phyloP scores from a whole-genome alignment of 352 stramenopile species.

The Peronosclerospora sorghi region DNA sequence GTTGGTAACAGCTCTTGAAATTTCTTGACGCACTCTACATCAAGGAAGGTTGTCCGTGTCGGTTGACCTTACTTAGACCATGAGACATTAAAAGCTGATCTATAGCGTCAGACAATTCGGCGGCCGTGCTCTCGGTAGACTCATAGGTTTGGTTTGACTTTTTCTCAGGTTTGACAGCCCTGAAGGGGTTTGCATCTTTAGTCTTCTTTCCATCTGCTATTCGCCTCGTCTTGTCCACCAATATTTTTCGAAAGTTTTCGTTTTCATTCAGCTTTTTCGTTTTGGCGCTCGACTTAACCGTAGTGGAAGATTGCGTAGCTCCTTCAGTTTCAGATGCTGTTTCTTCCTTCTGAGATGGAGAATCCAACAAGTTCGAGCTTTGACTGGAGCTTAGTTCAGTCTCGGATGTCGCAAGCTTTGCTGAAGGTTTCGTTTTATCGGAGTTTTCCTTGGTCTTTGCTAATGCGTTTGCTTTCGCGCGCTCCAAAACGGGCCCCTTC shows the following conservation, averaged over 20 bases:
- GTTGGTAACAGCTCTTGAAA: too few relatives aligned
- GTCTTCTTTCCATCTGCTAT: slow-evolving; percentile 20
- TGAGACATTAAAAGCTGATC: too few relatives aligned
- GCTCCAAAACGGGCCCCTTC: slow-evolving; percentile 25
- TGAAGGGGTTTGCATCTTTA: slow-evolving; percentile 4
- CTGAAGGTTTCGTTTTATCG: slow-evolving; percentile 11
- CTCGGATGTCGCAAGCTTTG: slow-evolving; percentile 4
- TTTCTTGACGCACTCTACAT: too few relatives aligned
- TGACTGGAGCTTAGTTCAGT: slow-evolving; percentile 6
- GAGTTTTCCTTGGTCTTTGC: slow-evolving; percentile 13
- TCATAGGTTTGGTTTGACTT: slow-evolving; percentile 14
- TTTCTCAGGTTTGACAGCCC: slow-evolving; percentile 11
- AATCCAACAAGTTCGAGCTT: slow-evolving; percentile 6
- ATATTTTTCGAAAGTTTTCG: slow-evolving; percentile 31
- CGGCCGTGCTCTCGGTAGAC: too few relatives aligned
- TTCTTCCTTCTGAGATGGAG: slow-evolving; percentile 6
- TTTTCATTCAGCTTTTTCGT: slow-evolving; percentile 3
- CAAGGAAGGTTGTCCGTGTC: too few relatives aligned
- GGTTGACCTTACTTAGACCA: too few relatives aligned
- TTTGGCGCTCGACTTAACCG: slow-evolving; percentile 4
- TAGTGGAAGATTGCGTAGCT: slow-evolving; percentile 9
- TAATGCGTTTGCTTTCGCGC: slow-evolving; percentile 20
- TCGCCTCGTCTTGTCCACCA: slow-evolving; percentile 23
- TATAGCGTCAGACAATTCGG: too few relatives aligned
- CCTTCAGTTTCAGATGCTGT: slow-evolving; percentile 12